Percentiles rank a stretch among this genome's conserved stretches.
These are phyloP conservation scores for Fusarium chuoi DNA, from an alignment of 2,329 filamentous ascomycete species.

Conservation along the genomic window DNA sequence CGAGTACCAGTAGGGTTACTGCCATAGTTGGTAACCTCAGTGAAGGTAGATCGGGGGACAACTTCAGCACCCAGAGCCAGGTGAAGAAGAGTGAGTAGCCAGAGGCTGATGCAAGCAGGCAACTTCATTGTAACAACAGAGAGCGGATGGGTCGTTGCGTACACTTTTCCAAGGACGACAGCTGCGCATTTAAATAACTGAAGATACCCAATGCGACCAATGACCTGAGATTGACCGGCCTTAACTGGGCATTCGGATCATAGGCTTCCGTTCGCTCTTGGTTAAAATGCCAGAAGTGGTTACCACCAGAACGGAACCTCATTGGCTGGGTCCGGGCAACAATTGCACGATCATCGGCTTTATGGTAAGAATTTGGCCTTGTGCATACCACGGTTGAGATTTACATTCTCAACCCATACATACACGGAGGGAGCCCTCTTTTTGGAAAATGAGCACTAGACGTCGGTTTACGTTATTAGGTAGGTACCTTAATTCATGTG, in stretches of 20 bases:
- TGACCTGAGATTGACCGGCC: not conserved
- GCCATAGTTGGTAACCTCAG: conserved; percentile 34
- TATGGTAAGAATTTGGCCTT: not conserved
- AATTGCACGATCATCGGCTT: not conserved
- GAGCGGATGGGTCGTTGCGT: fast-evolving
- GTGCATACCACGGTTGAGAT: not conserved
- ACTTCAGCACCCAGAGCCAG: conserved; percentile 20
- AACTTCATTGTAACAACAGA: conserved; percentile 9
- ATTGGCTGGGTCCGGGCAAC: not conserved
- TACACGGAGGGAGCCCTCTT: not conserved
- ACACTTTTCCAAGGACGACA: fast-evolving
- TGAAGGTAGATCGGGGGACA: conserved; percentile 32
- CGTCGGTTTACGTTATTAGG: not conserved
- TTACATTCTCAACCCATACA: not conserved
- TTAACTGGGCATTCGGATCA: not conserved
- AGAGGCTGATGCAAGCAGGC: conserved; percentile 2
- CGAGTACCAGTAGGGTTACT: conserved; percentile 31
- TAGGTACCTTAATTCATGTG: not conserved
- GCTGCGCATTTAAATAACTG: not conserved
- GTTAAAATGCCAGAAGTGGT: not conserved
- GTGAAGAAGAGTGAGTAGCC: conserved; percentile 5
- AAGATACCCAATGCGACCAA: fast-evolving
- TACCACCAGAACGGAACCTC: not conserved
- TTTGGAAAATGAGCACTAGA: not conserved
- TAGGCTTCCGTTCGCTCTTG: not conserved